A percentile compares a stretch with the other conserved stretches of the same genome.
These are phyloP conservation scores for Colletotrichum theobromicola DNA, from an alignment of 2,329 filamentous ascomycete species.

Conservation along the genomic window DNA sequence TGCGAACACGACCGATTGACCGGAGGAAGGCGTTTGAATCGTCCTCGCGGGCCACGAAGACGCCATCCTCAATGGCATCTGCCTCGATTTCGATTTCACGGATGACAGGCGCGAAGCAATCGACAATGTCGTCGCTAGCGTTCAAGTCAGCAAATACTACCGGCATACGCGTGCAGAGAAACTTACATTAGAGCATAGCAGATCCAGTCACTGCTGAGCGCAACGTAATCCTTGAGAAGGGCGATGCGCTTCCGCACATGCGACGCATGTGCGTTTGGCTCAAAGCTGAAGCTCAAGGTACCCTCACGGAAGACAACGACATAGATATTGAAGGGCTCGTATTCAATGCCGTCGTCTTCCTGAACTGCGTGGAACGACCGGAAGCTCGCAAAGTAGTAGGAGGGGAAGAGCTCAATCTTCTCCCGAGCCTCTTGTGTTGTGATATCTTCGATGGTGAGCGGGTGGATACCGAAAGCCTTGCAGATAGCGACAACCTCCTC, in stretches of 20 bases:
- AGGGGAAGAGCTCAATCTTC: slow-evolving; percentile 97
- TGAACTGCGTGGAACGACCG: slow-evolving; percentile 85
- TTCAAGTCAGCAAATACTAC: slow-evolving; percentile 27
- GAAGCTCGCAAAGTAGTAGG: slow-evolving; percentile 98
- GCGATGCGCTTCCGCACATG: slow-evolving; percentile 92
- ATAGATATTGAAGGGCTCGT: slow-evolving; percentile 95
- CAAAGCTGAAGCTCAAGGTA: slow-evolving; percentile 92
- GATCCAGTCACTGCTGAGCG: slow-evolving; percentile 96
- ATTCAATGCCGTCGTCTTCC: slow-evolving; percentile 80
- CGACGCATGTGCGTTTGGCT: slow-evolving; percentile 82
- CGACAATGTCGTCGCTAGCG: slow-evolving; percentile 89
- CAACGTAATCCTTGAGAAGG: slow-evolving; percentile 91
- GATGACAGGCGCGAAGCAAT: slow-evolving; percentile 91
- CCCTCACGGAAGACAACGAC: slow-evolving; percentile 97
- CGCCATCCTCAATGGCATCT: slow-evolving; percentile 92
- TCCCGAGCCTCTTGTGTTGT: slow-evolving; percentile 93
- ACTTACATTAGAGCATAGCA: slow-evolving; percentile 96
- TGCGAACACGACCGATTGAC: slow-evolving; percentile 87
- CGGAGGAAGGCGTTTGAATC: slow-evolving; percentile 88
- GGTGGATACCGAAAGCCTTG: slow-evolving; percentile 94
- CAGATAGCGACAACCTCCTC: slow-evolving; percentile 88
- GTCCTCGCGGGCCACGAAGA: slow-evolving; percentile 89
- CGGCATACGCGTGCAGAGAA: not conserved
- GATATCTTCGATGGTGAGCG: slow-evolving; percentile 95
- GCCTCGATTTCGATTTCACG: slow-evolving; percentile 86